These are phyloP conservation scores for Pseudocercospora ulei DNA, from an alignment of 2,329 filamentous ascomycete species.

Conservation along the genomic window DNA sequence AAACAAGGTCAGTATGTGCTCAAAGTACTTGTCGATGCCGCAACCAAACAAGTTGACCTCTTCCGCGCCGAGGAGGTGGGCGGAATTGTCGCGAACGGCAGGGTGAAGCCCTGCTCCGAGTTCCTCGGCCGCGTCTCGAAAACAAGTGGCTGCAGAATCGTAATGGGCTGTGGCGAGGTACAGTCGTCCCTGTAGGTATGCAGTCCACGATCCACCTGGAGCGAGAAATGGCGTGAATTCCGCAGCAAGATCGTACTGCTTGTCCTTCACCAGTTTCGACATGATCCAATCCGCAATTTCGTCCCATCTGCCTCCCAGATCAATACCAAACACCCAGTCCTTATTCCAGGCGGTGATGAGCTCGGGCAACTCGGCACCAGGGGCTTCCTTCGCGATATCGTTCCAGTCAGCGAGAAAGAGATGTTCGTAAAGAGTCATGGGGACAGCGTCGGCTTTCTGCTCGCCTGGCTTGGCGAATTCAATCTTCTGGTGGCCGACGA, in stretches of 20 bases:
- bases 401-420: conserved; percentile 38
- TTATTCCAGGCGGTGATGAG: conserved; percentile 42
- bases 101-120: conserved; percentile 18
- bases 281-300: conserved; percentile 37
- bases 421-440: conserved; percentile 35
- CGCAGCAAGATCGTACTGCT: conserved; percentile 44
- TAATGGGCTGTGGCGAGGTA: conserved; percentile 64
- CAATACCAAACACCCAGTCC: conserved; percentile 38
- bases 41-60: conserved; percentile 60
- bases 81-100: conserved; percentile 26
- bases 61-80: conserved; percentile 58
- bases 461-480: conserved; percentile 35
- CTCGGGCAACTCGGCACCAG: conserved; percentile 14
- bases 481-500: conserved; percentile 42
- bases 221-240: conserved; percentile 59
- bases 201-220: conserved; percentile 44
- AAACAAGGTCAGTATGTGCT: conserved; percentile 73
- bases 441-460: conserved; percentile 9
- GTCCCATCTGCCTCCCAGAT: conserved; percentile 35
- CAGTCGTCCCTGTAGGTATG: conserved; percentile 76
- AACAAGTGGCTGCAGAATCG: conserved; percentile 61
- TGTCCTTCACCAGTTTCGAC: conserved; percentile 38
- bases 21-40: conserved; percentile 74
- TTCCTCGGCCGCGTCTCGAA: conserved; percentile 58
- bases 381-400: conserved; percentile 20